Conservation (phyloP, 768 basidiomycete genomes). For the Baorangia bicolor region DNA sequence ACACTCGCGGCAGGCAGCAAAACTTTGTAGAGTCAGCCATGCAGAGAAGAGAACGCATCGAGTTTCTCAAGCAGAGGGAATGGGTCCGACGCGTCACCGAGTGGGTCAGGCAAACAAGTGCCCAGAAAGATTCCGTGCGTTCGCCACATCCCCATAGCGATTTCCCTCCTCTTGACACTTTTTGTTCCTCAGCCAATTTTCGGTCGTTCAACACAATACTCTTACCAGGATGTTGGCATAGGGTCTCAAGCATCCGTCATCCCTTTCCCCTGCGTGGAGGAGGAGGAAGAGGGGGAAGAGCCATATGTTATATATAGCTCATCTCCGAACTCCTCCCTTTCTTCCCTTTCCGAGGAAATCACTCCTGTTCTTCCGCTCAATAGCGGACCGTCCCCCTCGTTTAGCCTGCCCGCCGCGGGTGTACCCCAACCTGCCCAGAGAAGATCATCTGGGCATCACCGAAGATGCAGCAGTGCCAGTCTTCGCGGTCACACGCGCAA, state of each 20-base stretch:
- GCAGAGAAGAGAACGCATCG: constrained; percentile 51
- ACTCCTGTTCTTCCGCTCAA: constrained; percentile 26
- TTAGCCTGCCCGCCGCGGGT: constrained; percentile 2
- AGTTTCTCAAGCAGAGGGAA: constrained; percentile 49
- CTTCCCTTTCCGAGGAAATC: constrained; percentile 32
- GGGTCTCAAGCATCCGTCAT: constrained; percentile 17
- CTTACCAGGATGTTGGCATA: constrained; percentile 5
- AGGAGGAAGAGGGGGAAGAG: constrained; percentile 33
- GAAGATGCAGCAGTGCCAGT: constrained; percentile 33
- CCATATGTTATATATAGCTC: constrained; percentile 36
- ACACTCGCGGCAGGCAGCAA: constrained; percentile 45
- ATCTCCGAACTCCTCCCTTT: constrained; percentile 32
- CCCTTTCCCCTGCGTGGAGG: constrained; percentile 27
- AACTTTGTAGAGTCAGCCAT: constrained; percentile 43
- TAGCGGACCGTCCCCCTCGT: constrained; percentile 11
- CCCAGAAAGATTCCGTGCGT: constrained; percentile 27
- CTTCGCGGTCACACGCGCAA: constrained; percentile 31
- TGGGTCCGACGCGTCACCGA: constrained; percentile 41
- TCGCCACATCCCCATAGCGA: background rate
- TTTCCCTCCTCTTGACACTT: background rate
- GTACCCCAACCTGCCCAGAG: constrained; percentile 14
- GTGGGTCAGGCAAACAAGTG: constrained; percentile 35
- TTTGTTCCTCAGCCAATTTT: constrained; percentile 13
- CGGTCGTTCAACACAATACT: constrained; percentile 17
- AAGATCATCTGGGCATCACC: constrained; percentile 24